Evolutionary conservation across 2,329 filamentous ascomycete species (phyloP).

Genomic region (Phymatotrichopsis omnivora): DNA sequence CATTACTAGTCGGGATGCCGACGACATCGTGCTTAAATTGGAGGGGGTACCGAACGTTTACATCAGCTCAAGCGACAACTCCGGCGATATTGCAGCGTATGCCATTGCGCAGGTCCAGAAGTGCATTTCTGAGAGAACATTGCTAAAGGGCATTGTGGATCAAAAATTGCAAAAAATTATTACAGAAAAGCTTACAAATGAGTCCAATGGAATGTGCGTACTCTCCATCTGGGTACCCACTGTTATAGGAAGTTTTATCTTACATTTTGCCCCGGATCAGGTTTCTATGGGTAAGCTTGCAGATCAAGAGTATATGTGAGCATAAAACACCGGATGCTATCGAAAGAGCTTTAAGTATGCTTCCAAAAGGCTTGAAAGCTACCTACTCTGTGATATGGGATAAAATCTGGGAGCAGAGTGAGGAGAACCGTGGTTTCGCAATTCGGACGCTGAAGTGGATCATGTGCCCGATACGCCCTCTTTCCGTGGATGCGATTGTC

Average conservation of each 20-base stretch:
- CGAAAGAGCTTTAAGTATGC: neutral
- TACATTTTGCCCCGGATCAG: too few relatives aligned
- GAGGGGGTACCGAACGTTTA: slow-evolving; percentile 30
- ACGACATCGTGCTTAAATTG: slow-evolving; percentile 27
- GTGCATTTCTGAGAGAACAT: too few relatives aligned
- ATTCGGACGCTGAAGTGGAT: slow-evolving; percentile 1
- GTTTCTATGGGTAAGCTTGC: slow-evolving; percentile 2
- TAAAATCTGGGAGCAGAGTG: neutral
- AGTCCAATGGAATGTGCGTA: neutral
- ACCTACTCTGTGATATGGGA: neutral
- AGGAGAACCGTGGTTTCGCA: too few relatives aligned
- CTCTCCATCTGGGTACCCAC: neutral
- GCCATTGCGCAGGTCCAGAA: too few relatives aligned
- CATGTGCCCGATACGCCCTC: neutral
- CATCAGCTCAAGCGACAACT: slow-evolving; percentile 30
- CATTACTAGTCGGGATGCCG: slow-evolving; percentile 34
- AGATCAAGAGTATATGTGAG: neutral
- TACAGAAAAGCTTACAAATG: neutral
- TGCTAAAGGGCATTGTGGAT: neutral
- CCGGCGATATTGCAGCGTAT: slow-evolving; percentile 32
- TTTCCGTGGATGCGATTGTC: neutral
- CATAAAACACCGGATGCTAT: too few relatives aligned
- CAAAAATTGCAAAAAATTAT: neutral
- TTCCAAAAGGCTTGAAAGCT: neutral
- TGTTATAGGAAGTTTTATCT: too few relatives aligned